Conservation (phyloP, 345 rosid species). For the Eucalyptus polybractea region DNA sequence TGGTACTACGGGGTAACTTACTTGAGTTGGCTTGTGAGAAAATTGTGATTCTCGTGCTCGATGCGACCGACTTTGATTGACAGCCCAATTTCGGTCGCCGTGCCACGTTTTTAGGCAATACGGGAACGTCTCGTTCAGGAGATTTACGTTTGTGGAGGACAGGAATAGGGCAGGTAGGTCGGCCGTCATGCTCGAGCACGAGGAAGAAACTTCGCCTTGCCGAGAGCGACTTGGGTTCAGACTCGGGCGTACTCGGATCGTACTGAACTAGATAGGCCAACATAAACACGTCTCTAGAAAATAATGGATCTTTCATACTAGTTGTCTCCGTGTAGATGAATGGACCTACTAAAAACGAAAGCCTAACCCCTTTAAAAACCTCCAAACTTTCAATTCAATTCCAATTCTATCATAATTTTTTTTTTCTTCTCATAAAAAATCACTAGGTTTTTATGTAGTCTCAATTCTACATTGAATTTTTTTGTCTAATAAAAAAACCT, state of each 20-base stretch:
- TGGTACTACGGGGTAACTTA: not conserved
- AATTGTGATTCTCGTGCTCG: not conserved
- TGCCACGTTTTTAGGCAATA: not conserved
- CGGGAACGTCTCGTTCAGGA: not conserved
- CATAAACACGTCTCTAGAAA: not conserved
- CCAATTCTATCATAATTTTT: not conserved
- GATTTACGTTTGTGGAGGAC: not conserved
- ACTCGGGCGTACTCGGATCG: not conserved
- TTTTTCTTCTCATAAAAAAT: not conserved
- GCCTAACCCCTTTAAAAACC: not conserved
- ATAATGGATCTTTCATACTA: not conserved
- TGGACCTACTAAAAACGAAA: not conserved
- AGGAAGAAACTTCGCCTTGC: not conserved
- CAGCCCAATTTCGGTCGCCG: not conserved
- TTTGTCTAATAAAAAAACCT: not conserved
- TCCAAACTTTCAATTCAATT: not conserved
- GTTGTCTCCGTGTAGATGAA: not conserved
- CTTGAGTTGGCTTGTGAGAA: not conserved
- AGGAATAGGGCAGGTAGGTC: not conserved
- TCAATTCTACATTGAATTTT: no score
- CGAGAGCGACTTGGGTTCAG: not conserved
- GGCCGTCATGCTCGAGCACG: not conserved
- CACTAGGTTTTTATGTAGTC: no score
- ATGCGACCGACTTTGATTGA: not conserved
- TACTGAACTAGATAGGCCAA: not conserved